A percentile compares a stretch with the other conserved stretches of the same genome.
Conservation (phyloP, 2,329 filamentous ascomycete genomes). For the Fusarium tuaranense region DNA sequence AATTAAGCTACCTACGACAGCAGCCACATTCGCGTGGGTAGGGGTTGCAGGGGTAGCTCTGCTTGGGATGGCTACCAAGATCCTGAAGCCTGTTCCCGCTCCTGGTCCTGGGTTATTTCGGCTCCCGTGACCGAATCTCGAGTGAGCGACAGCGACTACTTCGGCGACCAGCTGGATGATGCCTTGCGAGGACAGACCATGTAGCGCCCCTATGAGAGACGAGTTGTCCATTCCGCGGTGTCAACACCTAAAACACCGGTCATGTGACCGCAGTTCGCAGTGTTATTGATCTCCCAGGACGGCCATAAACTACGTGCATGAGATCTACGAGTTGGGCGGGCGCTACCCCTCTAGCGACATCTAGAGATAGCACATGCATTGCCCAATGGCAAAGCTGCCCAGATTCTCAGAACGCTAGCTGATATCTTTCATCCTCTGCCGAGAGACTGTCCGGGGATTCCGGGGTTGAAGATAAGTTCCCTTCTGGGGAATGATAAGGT, state of each 20-base stretch:
- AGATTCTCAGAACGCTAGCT: conserved; percentile 22
- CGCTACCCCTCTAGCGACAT: not conserved
- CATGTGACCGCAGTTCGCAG: conserved; percentile 9
- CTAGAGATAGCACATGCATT: conserved; percentile 29
- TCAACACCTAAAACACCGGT: not conserved
- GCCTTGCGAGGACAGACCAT: not conserved
- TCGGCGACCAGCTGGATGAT: not conserved
- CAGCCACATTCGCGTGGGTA: not conserved
- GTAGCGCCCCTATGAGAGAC: not conserved
- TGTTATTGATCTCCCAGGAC: not conserved
- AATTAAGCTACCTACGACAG: not conserved
- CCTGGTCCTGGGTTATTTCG: not conserved
- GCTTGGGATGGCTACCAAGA: conserved; percentile 2
- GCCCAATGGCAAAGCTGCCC: conserved; percentile 37
- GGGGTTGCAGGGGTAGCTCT: conserved; percentile 1
- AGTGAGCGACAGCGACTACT: not conserved
- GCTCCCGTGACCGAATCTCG: not conserved
- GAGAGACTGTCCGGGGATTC: conserved; percentile 33
- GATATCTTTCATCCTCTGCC: conserved; percentile 30
- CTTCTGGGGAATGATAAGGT: conserved; percentile 16
- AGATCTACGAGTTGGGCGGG: conserved; percentile 12
- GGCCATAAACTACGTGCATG: conserved; percentile 26
- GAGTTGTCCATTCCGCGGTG: not conserved
- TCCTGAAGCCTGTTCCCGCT: conserved; percentile 7
- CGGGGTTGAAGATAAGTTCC: conserved; percentile 35